Evolutionary conservation across 352 stramenopile species (phyloP).

Genomic region (Pythium vanterpoolii): DNA sequence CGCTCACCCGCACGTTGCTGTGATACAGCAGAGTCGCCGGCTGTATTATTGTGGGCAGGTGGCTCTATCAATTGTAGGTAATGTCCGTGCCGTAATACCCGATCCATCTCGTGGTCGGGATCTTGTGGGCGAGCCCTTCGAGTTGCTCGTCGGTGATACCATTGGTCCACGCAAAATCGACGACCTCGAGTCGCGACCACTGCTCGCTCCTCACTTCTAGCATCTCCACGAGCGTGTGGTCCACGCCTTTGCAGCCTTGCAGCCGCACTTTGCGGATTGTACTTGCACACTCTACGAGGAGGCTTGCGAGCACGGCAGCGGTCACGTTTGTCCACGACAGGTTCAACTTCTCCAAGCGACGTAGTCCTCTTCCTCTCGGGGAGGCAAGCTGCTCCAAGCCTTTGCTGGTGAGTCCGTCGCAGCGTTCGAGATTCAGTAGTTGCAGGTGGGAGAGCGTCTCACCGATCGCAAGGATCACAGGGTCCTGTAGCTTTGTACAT

Average conservation of each 20-base stretch:
- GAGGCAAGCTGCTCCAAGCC: conserved; percentile 17
- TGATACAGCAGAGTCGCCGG: too few relatives aligned
- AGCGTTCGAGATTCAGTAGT: conserved; percentile 26
- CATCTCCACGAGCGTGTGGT: conserved; percentile 7
- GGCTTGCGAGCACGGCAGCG: not conserved
- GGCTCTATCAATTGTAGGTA: too few relatives aligned
- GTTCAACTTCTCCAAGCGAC: conserved; percentile 21
- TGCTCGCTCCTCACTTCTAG: not conserved
- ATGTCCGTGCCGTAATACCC: conserved; percentile 26
- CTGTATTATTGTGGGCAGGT: too few relatives aligned
- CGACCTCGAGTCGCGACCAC: conserved; percentile 15
- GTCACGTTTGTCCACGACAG: conserved; percentile 24
- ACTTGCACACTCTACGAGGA: conserved; percentile 8
- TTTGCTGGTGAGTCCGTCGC: conserved; percentile 6
- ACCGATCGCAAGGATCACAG: not conserved
- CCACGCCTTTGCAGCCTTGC: conserved; percentile 21
- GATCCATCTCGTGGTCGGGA: conserved; percentile 8
- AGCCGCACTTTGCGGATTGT: conserved; percentile 18
- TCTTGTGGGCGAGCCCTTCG: not conserved
- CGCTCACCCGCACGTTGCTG: too few relatives aligned
- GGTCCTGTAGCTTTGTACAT: conserved; percentile 19
- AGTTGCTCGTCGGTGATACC: conserved; percentile 20
- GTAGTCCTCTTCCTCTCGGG: not conserved
- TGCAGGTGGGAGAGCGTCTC: conserved; percentile 3
- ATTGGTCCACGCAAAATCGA: conserved; percentile 30